Evolutionary conservation across 768 basidiomycete genomes (phyloP).

Genomic region (Lactifluus rugatus): DNA sequence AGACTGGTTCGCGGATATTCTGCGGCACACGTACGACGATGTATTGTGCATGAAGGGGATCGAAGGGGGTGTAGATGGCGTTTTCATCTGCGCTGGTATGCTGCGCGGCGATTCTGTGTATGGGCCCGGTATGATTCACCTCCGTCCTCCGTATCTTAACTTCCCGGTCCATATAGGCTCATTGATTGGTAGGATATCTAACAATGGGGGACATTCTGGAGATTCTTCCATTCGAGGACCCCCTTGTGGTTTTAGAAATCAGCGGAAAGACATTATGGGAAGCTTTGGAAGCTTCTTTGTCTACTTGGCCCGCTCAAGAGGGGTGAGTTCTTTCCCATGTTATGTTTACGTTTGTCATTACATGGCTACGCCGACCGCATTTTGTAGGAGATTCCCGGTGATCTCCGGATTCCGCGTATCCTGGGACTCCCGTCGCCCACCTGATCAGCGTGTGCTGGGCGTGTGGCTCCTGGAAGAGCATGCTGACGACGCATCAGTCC

Average conservation of each 20-base stretch:
- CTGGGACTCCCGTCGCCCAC: constrained; percentile 73
- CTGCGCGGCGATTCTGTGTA: constrained; percentile 80
- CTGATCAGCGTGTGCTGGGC: constrained; percentile 64
- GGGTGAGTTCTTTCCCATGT: constrained; percentile 41
- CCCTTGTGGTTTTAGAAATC: constrained; percentile 70
- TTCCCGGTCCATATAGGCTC: background rate
- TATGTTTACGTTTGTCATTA: background rate
- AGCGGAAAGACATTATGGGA: constrained; percentile 75
- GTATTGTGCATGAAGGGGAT: constrained; percentile 44
- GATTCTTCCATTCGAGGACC: constrained; percentile 83
- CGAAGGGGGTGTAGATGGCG: constrained; percentile 61
- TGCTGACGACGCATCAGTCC: constrained; percentile 1
- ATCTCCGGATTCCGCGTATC: constrained; percentile 75
- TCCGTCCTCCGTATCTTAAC: background rate
- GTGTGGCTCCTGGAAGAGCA: constrained; percentile 45
- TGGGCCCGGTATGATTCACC: constrained; percentile 51
- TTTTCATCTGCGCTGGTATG: constrained; percentile 75
- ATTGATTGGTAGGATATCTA: constrained; percentile 41
- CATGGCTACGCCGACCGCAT: background rate
- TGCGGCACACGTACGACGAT: constrained; percentile 76
- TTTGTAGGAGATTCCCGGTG: constrained; percentile 74
- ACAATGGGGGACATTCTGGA: constrained; percentile 83
- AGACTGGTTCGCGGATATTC: constrained; percentile 82
- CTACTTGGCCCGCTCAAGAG: constrained; percentile 83
- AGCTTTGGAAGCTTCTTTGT: constrained; percentile 60